These are phyloP conservation scores for Lophiostoma macrostomum DNA, from an alignment of 495 filamentous ascomycete genomes.

Conservation along the genomic window DNA sequence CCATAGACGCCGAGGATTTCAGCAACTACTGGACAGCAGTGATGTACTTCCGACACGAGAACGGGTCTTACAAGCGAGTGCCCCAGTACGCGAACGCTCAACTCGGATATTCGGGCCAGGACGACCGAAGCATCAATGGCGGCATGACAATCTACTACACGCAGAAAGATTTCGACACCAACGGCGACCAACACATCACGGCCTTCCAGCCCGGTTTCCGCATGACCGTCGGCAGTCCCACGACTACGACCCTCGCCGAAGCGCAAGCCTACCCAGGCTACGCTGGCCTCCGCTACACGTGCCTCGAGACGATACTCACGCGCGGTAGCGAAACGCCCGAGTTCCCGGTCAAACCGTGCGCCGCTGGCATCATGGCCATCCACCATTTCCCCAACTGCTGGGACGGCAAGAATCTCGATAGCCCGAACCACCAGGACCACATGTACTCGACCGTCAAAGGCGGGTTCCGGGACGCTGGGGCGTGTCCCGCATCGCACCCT, in stretches of 20 bases:
- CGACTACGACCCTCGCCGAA: constrained; percentile 33
- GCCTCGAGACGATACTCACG: constrained; percentile 43
- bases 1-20: constrained; percentile 39
- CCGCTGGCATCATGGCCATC: constrained; percentile 50
- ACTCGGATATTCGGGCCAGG: constrained; percentile 23
- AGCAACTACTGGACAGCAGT: constrained; percentile 45
- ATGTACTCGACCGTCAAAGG: constrained; percentile 20
- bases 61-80: constrained; percentile 49
- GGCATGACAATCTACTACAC: constrained; percentile 53
- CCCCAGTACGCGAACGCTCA: constrained; percentile 45
- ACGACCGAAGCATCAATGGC: constrained; percentile 47
- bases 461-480: constrained; percentile 21
- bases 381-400: constrained; percentile 49
- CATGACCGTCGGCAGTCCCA: constrained; percentile 52
- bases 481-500: constrained; percentile 24
- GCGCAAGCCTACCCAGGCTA: constrained; percentile 29
- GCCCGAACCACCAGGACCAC: constrained; percentile 28
- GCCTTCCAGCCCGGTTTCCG: constrained; percentile 53
- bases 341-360: constrained; percentile 48
- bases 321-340: constrained; percentile 46
- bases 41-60: constrained; percentile 52
- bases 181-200: constrained; percentile 46
- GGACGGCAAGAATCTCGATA: constrained; percentile 28
- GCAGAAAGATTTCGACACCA: constrained; percentile 43
- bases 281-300: constrained; percentile 49